phyloP scores from a whole-genome alignment of 495 filamentous ascomycete species.

The Neurospora cerealis region DNA sequence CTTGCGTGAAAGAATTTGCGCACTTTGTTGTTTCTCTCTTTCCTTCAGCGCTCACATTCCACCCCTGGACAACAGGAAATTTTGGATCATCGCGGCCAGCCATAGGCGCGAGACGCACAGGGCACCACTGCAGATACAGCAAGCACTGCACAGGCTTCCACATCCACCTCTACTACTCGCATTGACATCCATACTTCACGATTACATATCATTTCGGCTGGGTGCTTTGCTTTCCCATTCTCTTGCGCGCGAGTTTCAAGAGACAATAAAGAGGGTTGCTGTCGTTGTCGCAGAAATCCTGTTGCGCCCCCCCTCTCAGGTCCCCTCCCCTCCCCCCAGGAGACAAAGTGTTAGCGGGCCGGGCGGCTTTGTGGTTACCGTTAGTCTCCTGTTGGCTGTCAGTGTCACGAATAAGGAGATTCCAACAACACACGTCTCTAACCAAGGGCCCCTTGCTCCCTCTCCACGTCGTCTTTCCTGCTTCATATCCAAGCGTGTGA shows the following conservation, averaged over 20 bases:
- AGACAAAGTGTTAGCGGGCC: not conserved
- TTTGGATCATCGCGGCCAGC: not conserved
- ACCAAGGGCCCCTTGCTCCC: not conserved
- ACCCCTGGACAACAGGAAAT: not conserved
- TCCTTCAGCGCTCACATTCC: not conserved
- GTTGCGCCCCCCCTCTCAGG: not conserved
- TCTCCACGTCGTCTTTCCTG: not conserved
- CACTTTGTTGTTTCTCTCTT: not conserved
- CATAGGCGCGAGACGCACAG: not conserved
- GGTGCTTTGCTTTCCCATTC: not conserved
- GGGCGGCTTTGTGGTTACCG: not conserved
- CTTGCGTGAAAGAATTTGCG: not conserved
- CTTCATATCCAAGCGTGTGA: not conserved
- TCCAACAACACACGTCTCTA: not conserved
- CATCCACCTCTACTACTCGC: not conserved
- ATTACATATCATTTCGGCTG: not conserved
- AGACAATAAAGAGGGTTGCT: not conserved
- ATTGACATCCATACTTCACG: not conserved
- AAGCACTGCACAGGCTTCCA: not conserved
- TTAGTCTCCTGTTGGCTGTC: not conserved
- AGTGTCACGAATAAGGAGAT: not conserved
- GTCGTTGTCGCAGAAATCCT: not conserved
- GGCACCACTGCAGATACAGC: not conserved
- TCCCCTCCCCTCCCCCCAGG: not conserved
- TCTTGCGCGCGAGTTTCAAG: not conserved